Evolutionary conservation across 108 stramenopile genomes (phyloP), one percentile per base, ranked within the genome.

Genomic region (Cyclotella baltica): DNA sequence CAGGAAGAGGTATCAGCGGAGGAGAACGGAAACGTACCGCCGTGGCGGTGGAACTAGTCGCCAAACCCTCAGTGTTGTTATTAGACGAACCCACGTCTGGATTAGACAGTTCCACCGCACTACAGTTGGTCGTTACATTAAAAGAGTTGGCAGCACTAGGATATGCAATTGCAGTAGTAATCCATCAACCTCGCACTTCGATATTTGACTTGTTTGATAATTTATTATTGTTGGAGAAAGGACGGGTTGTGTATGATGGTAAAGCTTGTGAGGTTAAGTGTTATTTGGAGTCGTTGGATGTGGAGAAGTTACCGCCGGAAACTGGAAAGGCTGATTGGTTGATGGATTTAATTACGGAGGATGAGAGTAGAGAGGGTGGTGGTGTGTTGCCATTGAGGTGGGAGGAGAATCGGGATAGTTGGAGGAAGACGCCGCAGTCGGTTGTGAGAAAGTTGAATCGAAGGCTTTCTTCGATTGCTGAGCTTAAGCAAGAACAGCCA

Each of bases 101-200:
- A 0, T 70, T 98, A 55, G 97, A 98, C 75, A 76, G 90, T 1
- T 84, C 96, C 11, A 83, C 94, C 1, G 93, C 96, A n/a, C 71
- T 75, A 27, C 64, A 80, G 27, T 70, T 97, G 13, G 87, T 93
- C 40, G 18, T 68, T 0, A 96, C 91, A 18, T 83, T 98, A 6
- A 86, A 93, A 51, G 72, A 72, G 30, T 55, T 97, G 59, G 85
- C 91, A 10, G 43, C 56, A 16, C 27, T 62, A 0, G 79, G 85
- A 20, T 90, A 94, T 85, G 70, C 96, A 0, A 89, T 98, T 76
- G 92, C 82, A 0, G 82, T 88, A 11, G 93, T 98, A 19, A 84
- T 98, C 66, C 97, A 98, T 81, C 96, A 97, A 71, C 97, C 97
- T 0, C 72, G 95, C 2, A 90, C 88, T 6, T 88, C 85, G 13